These are phyloP conservation scores for Erysiphe pulchra DNA, from an alignment of 2,329 filamentous ascomycete genomes.

Conservation along the genomic window DNA sequence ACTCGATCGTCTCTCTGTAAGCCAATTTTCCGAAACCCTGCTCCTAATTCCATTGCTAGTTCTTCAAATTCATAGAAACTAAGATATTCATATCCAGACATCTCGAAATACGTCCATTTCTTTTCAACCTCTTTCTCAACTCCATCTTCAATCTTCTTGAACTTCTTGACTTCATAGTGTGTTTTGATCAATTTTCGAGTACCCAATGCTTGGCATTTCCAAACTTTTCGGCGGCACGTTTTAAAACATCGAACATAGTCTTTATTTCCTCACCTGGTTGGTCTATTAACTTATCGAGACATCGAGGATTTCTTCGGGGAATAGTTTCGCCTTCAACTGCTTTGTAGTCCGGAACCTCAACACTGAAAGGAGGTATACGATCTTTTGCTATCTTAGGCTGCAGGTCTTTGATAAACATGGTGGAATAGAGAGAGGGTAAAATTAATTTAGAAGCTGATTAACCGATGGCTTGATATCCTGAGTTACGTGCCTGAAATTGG, in stretches of 20 bases:
- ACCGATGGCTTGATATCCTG: too few relatives aligned
- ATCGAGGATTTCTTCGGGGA: conserved; percentile 31
- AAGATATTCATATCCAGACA: conserved; percentile 52
- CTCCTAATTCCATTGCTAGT: conserved; percentile 37
- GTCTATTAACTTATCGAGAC: conserved; percentile 29
- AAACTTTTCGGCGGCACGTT: conserved; percentile 35
- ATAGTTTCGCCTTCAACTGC: conserved; percentile 43
- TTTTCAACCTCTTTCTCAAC: conserved; percentile 60
- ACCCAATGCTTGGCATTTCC: conserved; percentile 40
- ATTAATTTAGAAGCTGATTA: too few relatives aligned
- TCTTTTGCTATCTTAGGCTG: conserved; percentile 10
- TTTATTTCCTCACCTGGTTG: conserved; percentile 30
- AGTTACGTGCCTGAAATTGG: too few relatives aligned
- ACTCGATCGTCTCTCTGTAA: conserved; percentile 41
- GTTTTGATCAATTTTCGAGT: conserved; percentile 49
- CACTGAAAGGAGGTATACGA: conserved; percentile 29
- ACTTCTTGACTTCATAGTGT: conserved; percentile 64
- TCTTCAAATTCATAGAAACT: conserved; percentile 58
- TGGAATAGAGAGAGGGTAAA: background rate
- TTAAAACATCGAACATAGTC: conserved; percentile 55
- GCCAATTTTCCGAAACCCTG: conserved; percentile 47
- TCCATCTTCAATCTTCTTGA: conserved; percentile 71
- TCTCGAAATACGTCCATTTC: conserved; percentile 72
- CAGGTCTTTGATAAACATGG: conserved; percentile 12
- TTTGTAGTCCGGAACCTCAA: conserved; percentile 31